phyloP scores from a whole-genome alignment of 352 stramenopile genomes.

The Phytophthora europaea region DNA sequence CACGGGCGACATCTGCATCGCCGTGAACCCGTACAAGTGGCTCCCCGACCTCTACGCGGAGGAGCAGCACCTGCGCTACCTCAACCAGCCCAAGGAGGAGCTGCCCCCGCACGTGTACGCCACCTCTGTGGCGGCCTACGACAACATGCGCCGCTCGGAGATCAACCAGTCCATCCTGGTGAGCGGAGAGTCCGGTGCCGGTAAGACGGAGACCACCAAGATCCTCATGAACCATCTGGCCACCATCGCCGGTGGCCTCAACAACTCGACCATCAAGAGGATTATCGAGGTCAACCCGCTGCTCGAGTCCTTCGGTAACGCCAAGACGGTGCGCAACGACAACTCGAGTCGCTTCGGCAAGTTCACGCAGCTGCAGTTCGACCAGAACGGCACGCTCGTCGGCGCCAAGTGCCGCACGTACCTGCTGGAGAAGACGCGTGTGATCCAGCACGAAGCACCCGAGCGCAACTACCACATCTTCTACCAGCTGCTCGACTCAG shows the following conservation, averaged over 20 bases:
- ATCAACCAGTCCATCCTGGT: conserved; percentile 91
- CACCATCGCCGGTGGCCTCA: conserved; percentile 77
- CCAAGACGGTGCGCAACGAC: conserved; percentile 98
- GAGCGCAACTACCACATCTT: conserved; percentile 99
- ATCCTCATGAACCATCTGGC: conserved; percentile 92
- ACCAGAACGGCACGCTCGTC: conserved; percentile 81
- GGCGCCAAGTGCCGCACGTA: conserved; percentile 97
- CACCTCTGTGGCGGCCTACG: conserved; percentile 80
- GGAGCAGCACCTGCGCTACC: conserved; percentile 80
- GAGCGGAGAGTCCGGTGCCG: conserved; percentile 88
- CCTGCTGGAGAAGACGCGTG: conserved; percentile 97
- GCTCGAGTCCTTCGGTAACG: conserved; percentile 99
- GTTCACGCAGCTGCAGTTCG: conserved; percentile 97
- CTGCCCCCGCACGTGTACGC: conserved; percentile 85
- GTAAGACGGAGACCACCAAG: conserved; percentile 97
- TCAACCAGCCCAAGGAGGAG: conserved; percentile 80
- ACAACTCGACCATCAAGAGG: conserved; percentile 96
- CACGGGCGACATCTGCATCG: conserved; percentile 98
- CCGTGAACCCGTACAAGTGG: conserved; percentile 98
- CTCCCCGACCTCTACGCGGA: conserved; percentile 89
- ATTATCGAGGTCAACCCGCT: conserved; percentile 99
- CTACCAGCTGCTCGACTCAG: conserved; percentile 89
- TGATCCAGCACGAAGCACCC: conserved; percentile 94
- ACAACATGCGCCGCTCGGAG: conserved; percentile 77
- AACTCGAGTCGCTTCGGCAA: conserved; percentile 98